These are phyloP conservation scores for Mortierella sp. DNA, from an alignment of 371 early-diverging fungal genomes.

Conservation along the genomic window DNA sequence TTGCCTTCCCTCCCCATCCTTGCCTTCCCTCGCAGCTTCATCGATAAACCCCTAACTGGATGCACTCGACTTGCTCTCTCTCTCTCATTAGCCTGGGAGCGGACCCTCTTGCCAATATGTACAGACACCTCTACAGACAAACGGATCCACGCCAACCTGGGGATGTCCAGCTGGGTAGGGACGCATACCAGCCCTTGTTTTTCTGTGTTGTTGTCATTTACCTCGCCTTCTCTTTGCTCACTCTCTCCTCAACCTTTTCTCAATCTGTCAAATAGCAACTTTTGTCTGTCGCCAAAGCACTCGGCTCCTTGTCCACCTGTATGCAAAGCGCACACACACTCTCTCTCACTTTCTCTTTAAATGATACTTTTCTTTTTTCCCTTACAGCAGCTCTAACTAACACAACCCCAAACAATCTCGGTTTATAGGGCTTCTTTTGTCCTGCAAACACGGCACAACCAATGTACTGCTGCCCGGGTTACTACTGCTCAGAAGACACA, in stretches of 20 bases:
- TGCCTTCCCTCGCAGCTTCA: background rate
- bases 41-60: background rate
- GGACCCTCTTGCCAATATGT: slow-evolving; percentile 51
- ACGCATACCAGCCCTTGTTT: background rate
- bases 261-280: background rate
- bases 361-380: background rate
- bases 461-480: slow-evolving; percentile 63
- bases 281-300: slow-evolving; percentile 19
- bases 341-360: background rate
- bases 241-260: background rate
- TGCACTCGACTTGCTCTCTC: background rate
- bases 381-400: background rate
- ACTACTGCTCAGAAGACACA: slow-evolving; percentile 61
- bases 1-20: background rate
- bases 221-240: background rate
- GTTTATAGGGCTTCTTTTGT: slow-evolving; percentile 58
- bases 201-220: background rate
- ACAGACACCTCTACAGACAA: slow-evolving; percentile 38
- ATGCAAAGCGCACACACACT: background rate
- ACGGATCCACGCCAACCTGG: slow-evolving; percentile 34
- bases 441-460: slow-evolving; percentile 65
- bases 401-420: background rate
- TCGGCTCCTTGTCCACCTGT: slow-evolving; percentile 6
- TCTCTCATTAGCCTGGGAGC: slow-evolving; percentile 21
- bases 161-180: slow-evolving; percentile 52